phyloP scores from a whole-genome alignment of 768 basidiomycete genomes.

The Suillus hirtellus region DNA sequence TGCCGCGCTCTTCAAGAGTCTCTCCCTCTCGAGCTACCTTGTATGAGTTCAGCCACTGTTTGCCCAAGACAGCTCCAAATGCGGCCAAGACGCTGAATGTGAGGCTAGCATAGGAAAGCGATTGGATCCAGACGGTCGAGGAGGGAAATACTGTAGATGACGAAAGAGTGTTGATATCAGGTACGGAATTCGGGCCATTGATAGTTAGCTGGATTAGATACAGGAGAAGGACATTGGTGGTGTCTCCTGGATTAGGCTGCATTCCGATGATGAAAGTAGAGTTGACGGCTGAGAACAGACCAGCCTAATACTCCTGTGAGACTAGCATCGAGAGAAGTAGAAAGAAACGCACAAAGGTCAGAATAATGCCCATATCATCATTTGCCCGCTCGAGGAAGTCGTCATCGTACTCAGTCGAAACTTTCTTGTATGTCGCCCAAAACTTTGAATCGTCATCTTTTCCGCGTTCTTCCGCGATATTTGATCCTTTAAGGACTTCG shows the following conservation, averaged over 20 bases:
- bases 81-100: not conserved
- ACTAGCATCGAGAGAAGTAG: not conserved
- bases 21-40: not conserved
- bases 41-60: not conserved
- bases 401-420: not conserved
- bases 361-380: constrained; percentile 4
- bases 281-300: constrained; percentile 4
- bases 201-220: not conserved
- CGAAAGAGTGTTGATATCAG: not conserved
- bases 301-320: not conserved
- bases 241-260: not conserved
- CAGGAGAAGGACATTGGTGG: not conserved
- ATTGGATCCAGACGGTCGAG: not conserved
- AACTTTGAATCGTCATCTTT: not conserved
- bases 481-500: not conserved
- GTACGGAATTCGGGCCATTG: not conserved
- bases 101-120: constrained; percentile 1
- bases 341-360: not conserved
- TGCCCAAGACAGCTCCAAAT: not conserved
- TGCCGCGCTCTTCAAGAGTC: constrained; percentile 13
- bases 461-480: not conserved
- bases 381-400: not conserved
- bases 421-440: not conserved
- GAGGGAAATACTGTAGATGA: not conserved
- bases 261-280: constrained; percentile 1